phyloP scores from a whole-genome alignment of 1,284 basidiomycete genomes.

The Pterulicium gracile region DNA sequence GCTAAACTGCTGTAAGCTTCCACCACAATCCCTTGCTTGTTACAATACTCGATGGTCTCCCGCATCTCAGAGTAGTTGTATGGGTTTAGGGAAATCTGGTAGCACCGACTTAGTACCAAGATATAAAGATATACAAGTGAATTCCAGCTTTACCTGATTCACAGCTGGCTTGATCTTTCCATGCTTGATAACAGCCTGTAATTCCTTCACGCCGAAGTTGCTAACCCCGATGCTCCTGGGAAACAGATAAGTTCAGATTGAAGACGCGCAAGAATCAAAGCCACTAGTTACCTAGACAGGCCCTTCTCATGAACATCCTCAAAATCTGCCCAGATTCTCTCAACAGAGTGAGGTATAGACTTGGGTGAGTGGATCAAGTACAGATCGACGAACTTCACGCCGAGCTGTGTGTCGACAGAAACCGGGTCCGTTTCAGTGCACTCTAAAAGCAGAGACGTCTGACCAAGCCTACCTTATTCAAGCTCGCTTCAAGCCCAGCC shows the following conservation, averaged over 20 bases:
- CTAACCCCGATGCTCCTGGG: conserved; percentile 72
- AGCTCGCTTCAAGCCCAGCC: conserved; percentile 24
- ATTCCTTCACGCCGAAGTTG: conserved; percentile 55
- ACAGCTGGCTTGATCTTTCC: conserved; percentile 60
- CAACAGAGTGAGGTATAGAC: conserved; percentile 33
- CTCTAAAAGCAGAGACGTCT: neutral
- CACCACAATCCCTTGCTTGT: conserved; percentile 36
- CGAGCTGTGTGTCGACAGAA: conserved; percentile 32
- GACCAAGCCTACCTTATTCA: conserved; percentile 22
- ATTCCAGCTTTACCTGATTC: conserved; percentile 63
- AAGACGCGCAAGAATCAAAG: neutral
- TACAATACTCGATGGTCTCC: conserved; percentile 34
- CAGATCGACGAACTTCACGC: conserved; percentile 58
- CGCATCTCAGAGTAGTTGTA: conserved; percentile 37
- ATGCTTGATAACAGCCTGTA: conserved; percentile 45
- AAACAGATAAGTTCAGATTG: neutral
- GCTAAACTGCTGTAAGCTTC: conserved; percentile 49
- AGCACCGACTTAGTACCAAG: no score
- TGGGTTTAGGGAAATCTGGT: conserved; percentile 24
- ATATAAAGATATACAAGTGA: no score
- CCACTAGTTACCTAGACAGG: conserved; percentile 36
- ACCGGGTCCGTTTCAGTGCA: conserved; percentile 1
- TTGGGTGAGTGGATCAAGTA: conserved; percentile 58
- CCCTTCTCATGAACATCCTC: conserved; percentile 55
- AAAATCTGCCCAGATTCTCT: conserved; percentile 53